Conservation (phyloP, 306 rosid species). For the Medicago lupulina region DNA sequence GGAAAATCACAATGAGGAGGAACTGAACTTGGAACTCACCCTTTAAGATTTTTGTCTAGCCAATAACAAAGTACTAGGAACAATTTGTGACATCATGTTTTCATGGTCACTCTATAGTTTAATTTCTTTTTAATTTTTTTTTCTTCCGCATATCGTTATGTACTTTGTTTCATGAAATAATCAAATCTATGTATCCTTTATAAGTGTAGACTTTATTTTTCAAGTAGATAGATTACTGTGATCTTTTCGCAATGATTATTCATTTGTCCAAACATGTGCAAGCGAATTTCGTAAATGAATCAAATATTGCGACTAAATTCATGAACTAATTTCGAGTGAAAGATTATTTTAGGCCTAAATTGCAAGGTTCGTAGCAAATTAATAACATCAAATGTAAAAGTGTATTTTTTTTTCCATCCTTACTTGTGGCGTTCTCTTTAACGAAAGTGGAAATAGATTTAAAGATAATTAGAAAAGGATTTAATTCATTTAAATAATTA, state of each 20-base stretch:
- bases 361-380: neutral
- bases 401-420: neutral
- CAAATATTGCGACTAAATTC: neutral
- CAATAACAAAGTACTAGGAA: neutral
- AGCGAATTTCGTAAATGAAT: neutral
- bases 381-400: neutral
- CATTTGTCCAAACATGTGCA: neutral
- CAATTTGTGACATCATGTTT: conserved; percentile 1
- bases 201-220: neutral
- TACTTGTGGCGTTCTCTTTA: neutral
- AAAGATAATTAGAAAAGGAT: neutral
- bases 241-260: neutral
- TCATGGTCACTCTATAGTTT: neutral
- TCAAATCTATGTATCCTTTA: neutral
- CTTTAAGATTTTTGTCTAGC: neutral
- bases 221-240: neutral
- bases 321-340: neutral
- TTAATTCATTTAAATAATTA: neutral
- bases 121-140: neutral
- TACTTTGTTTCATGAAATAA: neutral
- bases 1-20: neutral
- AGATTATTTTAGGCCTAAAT: neutral
- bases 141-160: neutral
- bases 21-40: neutral
- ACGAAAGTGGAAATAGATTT: neutral